phyloP scores from a whole-genome alignment of 352 stramenopile genomes.

The Phytophthora lateralis region DNA sequence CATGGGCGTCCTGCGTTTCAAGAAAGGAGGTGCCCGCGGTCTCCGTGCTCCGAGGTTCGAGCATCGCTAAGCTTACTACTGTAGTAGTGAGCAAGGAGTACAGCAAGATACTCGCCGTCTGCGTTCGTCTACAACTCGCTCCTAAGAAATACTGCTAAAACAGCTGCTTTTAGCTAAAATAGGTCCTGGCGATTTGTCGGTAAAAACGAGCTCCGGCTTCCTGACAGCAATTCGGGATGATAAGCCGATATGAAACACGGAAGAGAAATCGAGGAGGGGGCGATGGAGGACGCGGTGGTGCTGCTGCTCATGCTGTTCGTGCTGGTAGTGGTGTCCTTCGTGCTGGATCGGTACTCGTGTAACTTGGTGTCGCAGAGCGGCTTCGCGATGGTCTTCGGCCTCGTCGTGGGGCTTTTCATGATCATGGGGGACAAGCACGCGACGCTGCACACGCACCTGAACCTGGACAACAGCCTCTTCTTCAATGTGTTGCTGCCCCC shows the following conservation, averaged over 20 bases:
- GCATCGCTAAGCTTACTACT: constrained; percentile 29
- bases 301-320: constrained; percentile 86
- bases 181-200: constrained; percentile 26
- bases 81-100: not conserved
- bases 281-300: constrained; percentile 83
- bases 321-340: constrained; percentile 83
- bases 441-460: constrained; percentile 72
- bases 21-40: constrained; percentile 35
- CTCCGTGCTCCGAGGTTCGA: constrained; percentile 24
- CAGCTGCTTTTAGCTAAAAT: constrained; percentile 22
- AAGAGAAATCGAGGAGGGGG: constrained; percentile 26
- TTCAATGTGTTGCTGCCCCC: constrained; percentile 85
- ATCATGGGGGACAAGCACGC: constrained; percentile 66
- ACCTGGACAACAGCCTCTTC: constrained; percentile 87
- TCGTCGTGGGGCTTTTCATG: constrained; percentile 70
- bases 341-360: constrained; percentile 84
- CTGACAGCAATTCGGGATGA: constrained; percentile 18
- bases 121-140: constrained; percentile 24
- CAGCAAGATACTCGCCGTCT: not conserved
- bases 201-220: constrained; percentile 22
- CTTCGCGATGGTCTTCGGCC: constrained; percentile 81
- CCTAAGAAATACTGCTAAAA: constrained; percentile 18
- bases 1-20: constrained; percentile 79
- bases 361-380: constrained; percentile 85
- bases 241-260: constrained; percentile 34